These are phyloP conservation scores for Kwoniella dendrophila DNA, from an alignment of 768 basidiomycete genomes.

Conservation along the genomic window DNA sequence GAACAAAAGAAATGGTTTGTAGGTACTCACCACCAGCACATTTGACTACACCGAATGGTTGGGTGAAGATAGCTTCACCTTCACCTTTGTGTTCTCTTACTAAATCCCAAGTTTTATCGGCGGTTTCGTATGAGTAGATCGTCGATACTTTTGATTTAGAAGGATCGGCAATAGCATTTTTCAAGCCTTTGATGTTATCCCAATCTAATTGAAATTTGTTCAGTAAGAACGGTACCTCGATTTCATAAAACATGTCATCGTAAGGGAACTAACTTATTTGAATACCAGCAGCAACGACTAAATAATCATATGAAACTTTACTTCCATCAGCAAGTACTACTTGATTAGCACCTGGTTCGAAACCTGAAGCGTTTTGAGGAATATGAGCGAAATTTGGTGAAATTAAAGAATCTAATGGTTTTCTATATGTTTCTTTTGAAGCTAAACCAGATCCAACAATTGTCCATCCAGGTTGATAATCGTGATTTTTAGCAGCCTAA, in stretches of 20 bases:
- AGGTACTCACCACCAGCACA: slow-evolving; percentile 64
- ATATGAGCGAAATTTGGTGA: slow-evolving; percentile 73
- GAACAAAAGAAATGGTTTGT: neutral
- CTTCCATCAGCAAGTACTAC: slow-evolving; percentile 73
- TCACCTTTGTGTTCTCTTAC: slow-evolving; percentile 77
- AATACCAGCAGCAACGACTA: slow-evolving; percentile 87
- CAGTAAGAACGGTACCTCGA: no score
- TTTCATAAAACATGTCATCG: neutral
- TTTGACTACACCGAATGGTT: slow-evolving; percentile 88
- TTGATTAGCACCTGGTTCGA: slow-evolving; percentile 73
- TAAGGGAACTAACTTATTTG: slow-evolving; percentile 63
- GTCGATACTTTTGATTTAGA: slow-evolving; percentile 75
- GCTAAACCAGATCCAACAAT: slow-evolving; percentile 86
- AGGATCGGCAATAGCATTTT: slow-evolving; percentile 74
- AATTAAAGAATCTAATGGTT: slow-evolving; percentile 70
- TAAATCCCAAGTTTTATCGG: slow-evolving; percentile 84
- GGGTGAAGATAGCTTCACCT: slow-evolving; percentile 81
- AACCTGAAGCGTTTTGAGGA: slow-evolving; percentile 69
- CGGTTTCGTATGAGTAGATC: slow-evolving; percentile 87
- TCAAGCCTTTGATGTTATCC: slow-evolving; percentile 71
- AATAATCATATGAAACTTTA: slow-evolving; percentile 73
- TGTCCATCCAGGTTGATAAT: slow-evolving; percentile 96
- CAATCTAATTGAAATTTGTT: slow-evolving; percentile 60
- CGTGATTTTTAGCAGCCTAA: slow-evolving; percentile 70
- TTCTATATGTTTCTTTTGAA: slow-evolving; percentile 65